Conservation (phyloP, 345 rosid genomes). For the Citrus sp. region DNA sequence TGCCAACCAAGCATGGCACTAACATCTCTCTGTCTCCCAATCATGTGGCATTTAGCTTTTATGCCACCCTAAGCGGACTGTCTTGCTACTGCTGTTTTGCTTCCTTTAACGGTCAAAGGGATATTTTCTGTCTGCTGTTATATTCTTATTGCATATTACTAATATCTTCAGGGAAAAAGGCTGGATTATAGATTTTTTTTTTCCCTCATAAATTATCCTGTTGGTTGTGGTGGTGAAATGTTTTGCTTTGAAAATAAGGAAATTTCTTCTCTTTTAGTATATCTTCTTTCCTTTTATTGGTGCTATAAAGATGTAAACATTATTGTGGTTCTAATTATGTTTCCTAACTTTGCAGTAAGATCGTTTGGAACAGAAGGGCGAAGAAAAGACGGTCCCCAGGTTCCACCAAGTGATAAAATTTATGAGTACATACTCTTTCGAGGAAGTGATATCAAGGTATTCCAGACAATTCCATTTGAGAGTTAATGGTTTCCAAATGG, state of each 20-base stretch:
- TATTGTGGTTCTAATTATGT: constrained; percentile 2
- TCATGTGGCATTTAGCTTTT: neutral
- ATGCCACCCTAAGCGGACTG: neutral
- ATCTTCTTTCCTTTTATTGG: neutral
- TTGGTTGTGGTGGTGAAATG: neutral
- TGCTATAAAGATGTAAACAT: neutral
- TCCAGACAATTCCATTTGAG: neutral
- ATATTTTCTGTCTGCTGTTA: neutral
- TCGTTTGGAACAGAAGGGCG: constrained; percentile 83
- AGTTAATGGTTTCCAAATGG: neutral
- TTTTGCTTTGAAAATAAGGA: neutral
- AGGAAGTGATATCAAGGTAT: constrained; percentile 78
- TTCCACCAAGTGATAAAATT: constrained; percentile 64
- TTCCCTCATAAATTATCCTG: neutral
- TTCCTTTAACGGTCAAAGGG: neutral
- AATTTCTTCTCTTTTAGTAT: neutral
- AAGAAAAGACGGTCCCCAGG: constrained; percentile 71
- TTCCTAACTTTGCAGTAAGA: constrained; percentile 44
- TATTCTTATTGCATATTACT: neutral
- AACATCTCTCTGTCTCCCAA: neutral
- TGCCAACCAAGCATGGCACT: neutral
- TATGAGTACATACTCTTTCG: constrained; percentile 77
- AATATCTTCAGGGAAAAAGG: neutral
- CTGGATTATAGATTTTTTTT: neutral
- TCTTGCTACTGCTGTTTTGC: neutral